phyloP scores from a whole-genome alignment of 495 filamentous ascomycete species.

The Arthonia radiata region DNA sequence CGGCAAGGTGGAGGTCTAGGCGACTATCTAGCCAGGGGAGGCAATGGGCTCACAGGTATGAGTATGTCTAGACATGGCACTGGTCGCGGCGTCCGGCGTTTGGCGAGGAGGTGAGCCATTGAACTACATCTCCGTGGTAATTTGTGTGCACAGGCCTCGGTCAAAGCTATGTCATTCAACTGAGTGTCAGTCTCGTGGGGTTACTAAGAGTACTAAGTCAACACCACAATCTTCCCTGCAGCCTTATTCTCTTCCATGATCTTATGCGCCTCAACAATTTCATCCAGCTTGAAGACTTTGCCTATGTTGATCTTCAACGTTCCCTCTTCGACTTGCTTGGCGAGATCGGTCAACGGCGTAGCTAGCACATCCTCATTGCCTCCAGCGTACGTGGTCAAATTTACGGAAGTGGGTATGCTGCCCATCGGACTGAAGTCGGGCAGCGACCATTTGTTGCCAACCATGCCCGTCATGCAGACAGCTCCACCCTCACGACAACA shows the following conservation, averaged over 20 bases:
- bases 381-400: conserved; percentile 21
- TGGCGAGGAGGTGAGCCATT: no score
- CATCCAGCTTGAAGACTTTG: conserved; percentile 22
- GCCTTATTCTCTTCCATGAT: conserved; percentile 12
- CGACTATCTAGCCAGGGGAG: no score
- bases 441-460: conserved; percentile 22
- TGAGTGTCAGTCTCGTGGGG: no score
- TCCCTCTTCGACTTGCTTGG: conserved; percentile 14
- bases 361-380: conserved; percentile 19
- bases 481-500: conserved; percentile 17
- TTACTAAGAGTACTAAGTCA: no score
- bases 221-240: conserved; percentile 11
- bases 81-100: no score
- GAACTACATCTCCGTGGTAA: no score
- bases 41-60: no score
- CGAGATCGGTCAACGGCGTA: conserved; percentile 22
- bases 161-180: no score
- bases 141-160: no score
- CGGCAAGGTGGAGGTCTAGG: no score
- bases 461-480: conserved; percentile 26
- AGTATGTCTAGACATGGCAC: no score
- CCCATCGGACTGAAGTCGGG: conserved; percentile 22
- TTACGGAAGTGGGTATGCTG: conserved; percentile 18
- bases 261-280: conserved; percentile 23
- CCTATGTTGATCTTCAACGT: conserved; percentile 19